Evolutionary conservation across 495 filamentous ascomycete species (phyloP), one percentile per base, ranked within the genome.

Genomic region (Daldinia caldariorum): DNA sequence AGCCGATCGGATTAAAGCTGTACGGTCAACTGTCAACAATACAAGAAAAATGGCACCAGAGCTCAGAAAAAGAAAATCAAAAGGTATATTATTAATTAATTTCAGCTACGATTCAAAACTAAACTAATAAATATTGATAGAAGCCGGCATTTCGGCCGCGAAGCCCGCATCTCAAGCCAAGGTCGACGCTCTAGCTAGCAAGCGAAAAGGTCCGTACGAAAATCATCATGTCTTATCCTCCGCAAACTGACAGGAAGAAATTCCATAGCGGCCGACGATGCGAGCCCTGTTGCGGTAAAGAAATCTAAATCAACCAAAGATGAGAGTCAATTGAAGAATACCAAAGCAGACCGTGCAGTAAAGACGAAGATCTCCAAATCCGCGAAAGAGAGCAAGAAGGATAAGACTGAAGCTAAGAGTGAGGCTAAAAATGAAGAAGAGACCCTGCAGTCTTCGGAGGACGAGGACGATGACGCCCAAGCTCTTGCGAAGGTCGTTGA

Each of bases 401-500:
- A 67, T n/a, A 76, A 79, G 18, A 65, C 72, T 6, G 75, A 80
- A 14, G 65, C 66, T 31, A 60, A 45, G 1, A 72, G 66, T 43
- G 77, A 80, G 14, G 65, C 65, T 31, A 58, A 45, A 1, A 72
- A 67, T 43, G 77, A 80, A 14, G 79, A 70, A 10, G 80, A 82
- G 13, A 58, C 78, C 56, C 50, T 29, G 12, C 51, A 66, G 43
- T 16, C 29, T 6, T 66, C 66, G 4, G 82, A 80, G 16, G 83
- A 85, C 47, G 68, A 76, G 18, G 78, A 83, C 34, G 78, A 69
- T 6, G 68, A 83, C 29, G 79, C 80, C 86, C 67, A 87, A 82
- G 71, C 92, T 83, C 55, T 88, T 88, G 65, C 89, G 89, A 74
- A 89, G 84, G 71, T 91, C 18, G 93, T 97, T 74, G 93, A 97